A percentile compares a stretch with the other conserved stretches of the same genome.
These are phyloP conservation scores for Boletus patriciae DNA, from an alignment of 768 basidiomycete species.

Conservation along the genomic window DNA sequence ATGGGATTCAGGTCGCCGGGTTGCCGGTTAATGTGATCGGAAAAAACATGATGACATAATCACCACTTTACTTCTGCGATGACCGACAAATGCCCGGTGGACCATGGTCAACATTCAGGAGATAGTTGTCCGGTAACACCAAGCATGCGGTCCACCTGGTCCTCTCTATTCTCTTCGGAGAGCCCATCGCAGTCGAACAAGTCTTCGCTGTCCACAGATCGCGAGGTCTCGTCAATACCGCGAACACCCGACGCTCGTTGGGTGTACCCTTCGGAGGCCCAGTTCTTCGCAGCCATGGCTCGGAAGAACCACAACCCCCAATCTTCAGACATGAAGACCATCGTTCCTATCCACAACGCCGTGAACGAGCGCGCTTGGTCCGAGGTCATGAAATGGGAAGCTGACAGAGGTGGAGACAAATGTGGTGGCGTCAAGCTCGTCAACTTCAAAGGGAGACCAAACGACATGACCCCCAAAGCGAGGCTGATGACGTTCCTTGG, in stretches of 20 bases:
- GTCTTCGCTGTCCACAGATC: constrained; percentile 59
- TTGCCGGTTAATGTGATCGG: neutral
- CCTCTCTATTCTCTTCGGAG: constrained; percentile 27
- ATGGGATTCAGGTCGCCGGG: neutral
- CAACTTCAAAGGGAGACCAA: constrained; percentile 88
- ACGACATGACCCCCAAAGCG: constrained; percentile 77
- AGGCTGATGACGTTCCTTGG: constrained; percentile 81
- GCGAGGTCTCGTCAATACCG: constrained; percentile 89
- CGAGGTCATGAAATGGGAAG: constrained; percentile 82
- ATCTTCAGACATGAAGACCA: constrained; percentile 87
- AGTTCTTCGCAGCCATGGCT: constrained; percentile 97
- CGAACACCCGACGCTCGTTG: constrained; percentile 70
- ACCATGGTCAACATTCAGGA: constrained; percentile 36
- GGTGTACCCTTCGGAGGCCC: constrained; percentile 98
- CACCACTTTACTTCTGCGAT: constrained; percentile 6
- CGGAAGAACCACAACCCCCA: constrained; percentile 91
- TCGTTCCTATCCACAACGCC: constrained; percentile 98
- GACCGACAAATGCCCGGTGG: constrained; percentile 50
- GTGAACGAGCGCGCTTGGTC: constrained; percentile 94
- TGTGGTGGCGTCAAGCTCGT: constrained; percentile 84
- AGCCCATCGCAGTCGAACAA: constrained; percentile 1
- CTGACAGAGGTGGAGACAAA: constrained; percentile 71
- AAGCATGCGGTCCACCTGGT: constrained; percentile 46
- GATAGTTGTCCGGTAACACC: constrained; percentile 70
- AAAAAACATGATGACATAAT: constrained; percentile 17